A percentile compares a stretch with the other conserved stretches of the same genome.
phyloP scores from a whole-genome alignment of 1,284 basidiomycete species.

The Fomitopsis pinicola region DNA sequence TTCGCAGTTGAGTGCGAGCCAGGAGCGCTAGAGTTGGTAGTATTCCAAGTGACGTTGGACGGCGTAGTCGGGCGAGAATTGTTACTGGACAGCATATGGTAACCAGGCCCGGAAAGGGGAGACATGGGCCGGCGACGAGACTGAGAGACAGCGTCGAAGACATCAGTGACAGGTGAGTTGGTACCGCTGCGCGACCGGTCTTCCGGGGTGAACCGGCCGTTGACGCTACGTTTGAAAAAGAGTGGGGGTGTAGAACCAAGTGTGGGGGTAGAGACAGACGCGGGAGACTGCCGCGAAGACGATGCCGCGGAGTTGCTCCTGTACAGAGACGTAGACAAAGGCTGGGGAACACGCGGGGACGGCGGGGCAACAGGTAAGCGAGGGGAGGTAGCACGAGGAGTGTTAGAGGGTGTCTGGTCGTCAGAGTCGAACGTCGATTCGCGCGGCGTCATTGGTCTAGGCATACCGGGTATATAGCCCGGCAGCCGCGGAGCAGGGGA shows the following conservation, averaged over 20 bases:
- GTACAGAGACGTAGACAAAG: conserved; percentile 33
- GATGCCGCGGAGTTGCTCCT: conserved; percentile 53
- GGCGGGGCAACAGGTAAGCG: conserved; percentile 31
- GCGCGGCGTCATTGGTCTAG: conserved; percentile 78
- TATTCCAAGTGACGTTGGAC: conserved; percentile 63
- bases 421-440: conserved; percentile 58
- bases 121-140: conserved; percentile 61
- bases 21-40: conserved; percentile 14
- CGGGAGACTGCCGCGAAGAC: conserved; percentile 33
- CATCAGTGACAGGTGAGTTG: conserved; percentile 26
- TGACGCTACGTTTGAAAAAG: conserved; percentile 55
- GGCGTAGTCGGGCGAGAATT: conserved; percentile 67
- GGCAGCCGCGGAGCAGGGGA: conserved; percentile 64
- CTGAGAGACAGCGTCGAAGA: conserved; percentile 44
- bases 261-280: conserved; percentile 42
- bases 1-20: conserved; percentile 18
- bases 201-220: conserved; percentile 59
- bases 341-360: conserved; percentile 27
- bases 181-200: conserved; percentile 29
- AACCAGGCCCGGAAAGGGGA: conserved; percentile 55
- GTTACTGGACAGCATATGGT: conserved; percentile 45
- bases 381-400: conserved; percentile 73
- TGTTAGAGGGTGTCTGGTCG: conserved; percentile 67
- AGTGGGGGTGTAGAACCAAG: conserved; percentile 38
- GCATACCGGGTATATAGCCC: conserved; percentile 86